These are phyloP conservation scores for Chenopodium suecicum DNA, from an alignment of 148 eudicot species.

Conservation along the genomic window DNA sequence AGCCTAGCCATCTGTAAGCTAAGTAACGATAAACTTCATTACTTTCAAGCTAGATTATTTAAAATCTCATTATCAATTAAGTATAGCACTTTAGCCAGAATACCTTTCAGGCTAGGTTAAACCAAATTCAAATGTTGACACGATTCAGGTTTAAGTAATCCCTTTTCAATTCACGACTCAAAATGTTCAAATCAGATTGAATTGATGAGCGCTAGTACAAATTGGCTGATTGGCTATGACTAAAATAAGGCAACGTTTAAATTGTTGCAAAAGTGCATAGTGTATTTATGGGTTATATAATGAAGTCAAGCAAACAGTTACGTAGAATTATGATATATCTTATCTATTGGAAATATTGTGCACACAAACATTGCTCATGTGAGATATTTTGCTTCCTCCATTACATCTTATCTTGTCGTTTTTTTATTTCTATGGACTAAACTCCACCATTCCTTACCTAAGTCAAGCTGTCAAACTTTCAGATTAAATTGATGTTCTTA, in stretches of 20 bases:
- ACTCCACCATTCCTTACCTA: background rate
- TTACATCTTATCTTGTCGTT: background rate
- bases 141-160: no score
- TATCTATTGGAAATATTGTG: background rate
- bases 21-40: no score
- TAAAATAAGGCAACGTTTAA: background rate
- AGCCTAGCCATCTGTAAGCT: no score
- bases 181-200: no score
- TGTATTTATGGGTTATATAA: background rate
- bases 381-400: background rate
- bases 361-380: background rate
- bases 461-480: background rate
- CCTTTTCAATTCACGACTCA: no score
- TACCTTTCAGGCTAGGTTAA: no score
- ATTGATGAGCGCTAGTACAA: background rate
- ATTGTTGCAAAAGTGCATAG: background rate
- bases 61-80: no score
- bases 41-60: no score
- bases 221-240: background rate
- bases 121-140: no score
- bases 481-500: background rate
- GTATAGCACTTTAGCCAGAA: no score
- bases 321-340: background rate
- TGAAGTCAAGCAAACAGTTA: slow-evolving; percentile 7
- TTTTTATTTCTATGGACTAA: background rate